Percentiles rank a stretch among this genome's conserved stretches.
These are phyloP conservation scores for Pleurotus citrinopileatus DNA, from an alignment of 768 basidiomycete genomes.

Conservation along the genomic window DNA sequence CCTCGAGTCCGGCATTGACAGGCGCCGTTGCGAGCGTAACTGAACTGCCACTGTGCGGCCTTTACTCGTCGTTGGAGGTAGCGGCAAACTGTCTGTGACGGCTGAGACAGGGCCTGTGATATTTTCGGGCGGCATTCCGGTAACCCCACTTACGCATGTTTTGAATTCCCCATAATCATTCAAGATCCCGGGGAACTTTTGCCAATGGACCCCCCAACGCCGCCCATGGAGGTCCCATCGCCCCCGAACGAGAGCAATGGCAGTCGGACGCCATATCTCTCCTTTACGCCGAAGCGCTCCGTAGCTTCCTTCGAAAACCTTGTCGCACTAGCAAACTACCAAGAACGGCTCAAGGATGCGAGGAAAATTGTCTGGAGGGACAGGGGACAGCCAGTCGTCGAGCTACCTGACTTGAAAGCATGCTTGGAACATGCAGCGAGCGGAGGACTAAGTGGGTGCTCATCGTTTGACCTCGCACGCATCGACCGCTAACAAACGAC, in stretches of 20 bases:
- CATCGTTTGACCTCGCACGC: neutral
- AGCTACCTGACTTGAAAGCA: constrained; percentile 58
- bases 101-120: no score
- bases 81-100: no score
- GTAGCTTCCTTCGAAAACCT: constrained; percentile 83
- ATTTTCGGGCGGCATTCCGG: no score
- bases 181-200: no score
- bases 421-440: constrained; percentile 68
- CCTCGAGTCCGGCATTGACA: no score
- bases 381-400: constrained; percentile 70
- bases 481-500: neutral
- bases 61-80: no score
- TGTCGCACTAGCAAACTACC: constrained; percentile 80
- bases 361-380: constrained; percentile 83
- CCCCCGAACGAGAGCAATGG: neutral
- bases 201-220: neutral
- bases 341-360: constrained; percentile 69
- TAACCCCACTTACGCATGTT: no score
- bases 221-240: neutral
- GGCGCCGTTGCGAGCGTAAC: no score
- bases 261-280: constrained; percentile 24
- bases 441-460: constrained; percentile 68
- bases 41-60: no score
- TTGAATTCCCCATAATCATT: no score
- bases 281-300: constrained; percentile 51